Conservation (phyloP, 2,329 filamentous ascomycete species). For the Tolypocladium guangdongense region DNA sequence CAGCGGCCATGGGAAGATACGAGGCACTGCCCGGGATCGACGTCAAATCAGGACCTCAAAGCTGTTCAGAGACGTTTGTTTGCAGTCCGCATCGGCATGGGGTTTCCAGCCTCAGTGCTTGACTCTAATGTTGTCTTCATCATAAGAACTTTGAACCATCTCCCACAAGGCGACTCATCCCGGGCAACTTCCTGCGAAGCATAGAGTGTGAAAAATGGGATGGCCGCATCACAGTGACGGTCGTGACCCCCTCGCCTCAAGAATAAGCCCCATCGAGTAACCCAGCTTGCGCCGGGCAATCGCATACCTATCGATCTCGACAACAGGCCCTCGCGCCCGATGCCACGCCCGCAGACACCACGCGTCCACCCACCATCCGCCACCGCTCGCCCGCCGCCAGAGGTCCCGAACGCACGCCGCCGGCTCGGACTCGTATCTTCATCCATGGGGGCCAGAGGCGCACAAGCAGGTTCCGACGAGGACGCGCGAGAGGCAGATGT, state of each 20-base stretch:
- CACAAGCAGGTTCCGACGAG: constrained; percentile 21
- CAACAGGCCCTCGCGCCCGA: constrained; percentile 58
- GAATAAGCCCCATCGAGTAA: constrained; percentile 99
- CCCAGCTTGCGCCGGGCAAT: constrained; percentile 60
- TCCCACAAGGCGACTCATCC: constrained; percentile 7
- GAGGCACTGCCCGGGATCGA: not conserved
- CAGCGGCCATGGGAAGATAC: not conserved
- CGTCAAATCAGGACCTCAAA: not conserved
- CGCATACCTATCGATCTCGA: constrained; percentile 98
- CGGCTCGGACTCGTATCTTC: constrained; percentile 76
- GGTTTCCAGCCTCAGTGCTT: constrained; percentile 69
- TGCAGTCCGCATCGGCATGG: constrained; percentile 20
- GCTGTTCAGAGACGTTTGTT: constrained; percentile 19
- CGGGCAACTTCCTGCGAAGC: constrained; percentile 31
- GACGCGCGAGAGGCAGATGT: constrained; percentile 22
- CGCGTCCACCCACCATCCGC: constrained; percentile 33
- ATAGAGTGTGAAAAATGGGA: constrained; percentile 23
- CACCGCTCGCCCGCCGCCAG: constrained; percentile 7
- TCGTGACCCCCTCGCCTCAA: constrained; percentile 80
- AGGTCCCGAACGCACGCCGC: constrained; percentile 8
- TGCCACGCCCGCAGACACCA: constrained; percentile 33
- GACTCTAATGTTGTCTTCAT: constrained; percentile 96
- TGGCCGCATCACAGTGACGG: constrained; percentile 11
- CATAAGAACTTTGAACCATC: constrained; percentile 56
- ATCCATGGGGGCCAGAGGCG: constrained; percentile 48